Evolutionary conservation across 495 filamentous ascomycete species (phyloP), one percentile per base, ranked within the genome.

Genomic region (Penicillium cinerascens): DNA sequence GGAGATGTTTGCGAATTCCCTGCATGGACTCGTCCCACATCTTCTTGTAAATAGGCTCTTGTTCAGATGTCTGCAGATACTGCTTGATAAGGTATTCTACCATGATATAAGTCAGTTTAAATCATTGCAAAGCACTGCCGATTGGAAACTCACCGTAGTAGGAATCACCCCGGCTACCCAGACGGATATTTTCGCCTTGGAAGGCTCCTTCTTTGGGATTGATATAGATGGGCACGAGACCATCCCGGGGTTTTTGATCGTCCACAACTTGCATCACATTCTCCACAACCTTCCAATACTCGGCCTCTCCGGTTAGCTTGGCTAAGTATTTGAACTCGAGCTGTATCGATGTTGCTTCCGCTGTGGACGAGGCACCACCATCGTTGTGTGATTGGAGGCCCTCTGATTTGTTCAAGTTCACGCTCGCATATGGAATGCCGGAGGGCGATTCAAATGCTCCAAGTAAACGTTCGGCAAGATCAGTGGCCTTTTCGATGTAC

Each of bases 251-350:
- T 3, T 83, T 75, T 59, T 92, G 89, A 50, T 84, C 81, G 59
- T 97, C 93, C 11, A 97, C 82, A 9, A 93, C 80, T 65, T 96
- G 61, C 72, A 99, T 97, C 0, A 95, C 91, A 54, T 87, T 89
- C 70, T 97, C 95, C 13, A 86, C 91, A 57, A 84, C 83, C 42
- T 86, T 82, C 93, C 93, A 98, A 61, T 91, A 97, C 48, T 88
- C 78, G 13, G 84, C 83, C 69, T 99, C 93, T 16, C 93, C 95
- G 0, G 91, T 97, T 51, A 99, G 75, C 64, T 95, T 95, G 41
- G 93, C 88, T 17, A 99, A 79, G 62, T 99, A 99, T 62, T 99
- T 99, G 78, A 97, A 87, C 70, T 99, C 93, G 11, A 99, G 80
- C 71, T 99, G 93, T 40, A 97, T 65, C 3, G 88, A 92, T 2